phyloP scores from a whole-genome alignment of 768 basidiomycete genomes.

The Boletus reticuloceps region DNA sequence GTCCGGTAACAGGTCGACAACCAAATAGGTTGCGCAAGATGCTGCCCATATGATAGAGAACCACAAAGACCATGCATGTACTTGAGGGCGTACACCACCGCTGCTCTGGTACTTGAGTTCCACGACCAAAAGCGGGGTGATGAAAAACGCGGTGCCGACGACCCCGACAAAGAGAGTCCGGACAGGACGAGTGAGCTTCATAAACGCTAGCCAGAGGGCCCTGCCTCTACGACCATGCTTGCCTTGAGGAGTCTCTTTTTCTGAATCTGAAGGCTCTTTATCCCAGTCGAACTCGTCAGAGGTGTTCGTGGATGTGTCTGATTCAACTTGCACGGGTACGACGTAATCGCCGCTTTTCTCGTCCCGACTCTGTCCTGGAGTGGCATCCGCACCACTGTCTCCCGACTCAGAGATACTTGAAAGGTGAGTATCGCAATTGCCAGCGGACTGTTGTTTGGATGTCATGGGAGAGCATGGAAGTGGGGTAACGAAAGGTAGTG shows the following conservation, averaged over 20 bases:
- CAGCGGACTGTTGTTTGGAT: slow-evolving; percentile 8
- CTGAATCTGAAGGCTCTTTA: slow-evolving; percentile 42
- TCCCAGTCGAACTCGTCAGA: slow-evolving; percentile 79
- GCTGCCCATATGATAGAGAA: slow-evolving; percentile 65
- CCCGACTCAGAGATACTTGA: slow-evolving; percentile 9
- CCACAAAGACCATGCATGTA: slow-evolving; percentile 67
- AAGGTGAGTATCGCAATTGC: slow-evolving; percentile 1
- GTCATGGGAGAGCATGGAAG: slow-evolving; percentile 14
- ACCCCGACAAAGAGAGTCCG: slow-evolving; percentile 57
- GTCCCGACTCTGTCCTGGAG: slow-evolving; percentile 1
- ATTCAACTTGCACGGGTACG: slow-evolving; percentile 15
- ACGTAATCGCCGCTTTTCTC: slow-evolving; percentile 12
- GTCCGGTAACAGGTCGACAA: slow-evolving; percentile 63
- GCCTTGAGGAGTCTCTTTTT: slow-evolving; percentile 21
- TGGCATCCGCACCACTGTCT: neutral
- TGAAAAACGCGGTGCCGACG: slow-evolving; percentile 61
- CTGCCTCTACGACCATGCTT: slow-evolving; percentile 60
- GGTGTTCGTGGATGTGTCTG: slow-evolving; percentile 51
- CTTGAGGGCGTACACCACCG: slow-evolving; percentile 45
- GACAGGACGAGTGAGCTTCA: slow-evolving; percentile 60
- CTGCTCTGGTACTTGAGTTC: slow-evolving; percentile 55
- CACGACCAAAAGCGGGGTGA: slow-evolving; percentile 70
- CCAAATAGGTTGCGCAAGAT: slow-evolving; percentile 54
- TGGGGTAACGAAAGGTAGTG: neutral
- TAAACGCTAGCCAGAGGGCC: slow-evolving; percentile 59